Evolutionary conservation across 164 flowering plant species (phyloP).

Genomic region (Pachysandra terminalis): DNA sequence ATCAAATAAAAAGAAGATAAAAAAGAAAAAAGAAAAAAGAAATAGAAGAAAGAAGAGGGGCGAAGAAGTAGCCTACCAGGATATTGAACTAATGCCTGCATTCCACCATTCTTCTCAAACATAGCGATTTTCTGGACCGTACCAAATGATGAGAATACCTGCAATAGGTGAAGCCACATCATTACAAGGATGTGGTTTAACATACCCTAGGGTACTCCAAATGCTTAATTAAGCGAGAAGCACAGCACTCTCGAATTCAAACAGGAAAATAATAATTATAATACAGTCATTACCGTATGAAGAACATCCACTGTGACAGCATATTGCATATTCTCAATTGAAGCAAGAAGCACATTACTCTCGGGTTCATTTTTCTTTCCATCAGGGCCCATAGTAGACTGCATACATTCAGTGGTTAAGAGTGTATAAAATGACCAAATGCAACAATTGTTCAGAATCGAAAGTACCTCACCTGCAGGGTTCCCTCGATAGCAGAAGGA

Average conservation of each 20-base stretch:
- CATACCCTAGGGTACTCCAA: neutral
- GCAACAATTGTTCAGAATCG: neutral
- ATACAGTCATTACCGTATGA: slow-evolving; percentile 51
- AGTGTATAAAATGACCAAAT: neutral
- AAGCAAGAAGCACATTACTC: slow-evolving; percentile 92
- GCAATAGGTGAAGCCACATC: slow-evolving; percentile 10
- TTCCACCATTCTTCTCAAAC: slow-evolving; percentile 94
- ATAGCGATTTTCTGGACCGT: slow-evolving; percentile 88
- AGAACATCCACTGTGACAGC: slow-evolving; percentile 91
- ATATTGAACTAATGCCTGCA: slow-evolving; percentile 81
- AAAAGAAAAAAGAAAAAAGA: too few species aligned
- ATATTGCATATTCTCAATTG: slow-evolving; percentile 90
- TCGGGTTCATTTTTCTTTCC: slow-evolving; percentile 78
- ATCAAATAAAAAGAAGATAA: too few species aligned
- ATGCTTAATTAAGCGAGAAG: neutral
- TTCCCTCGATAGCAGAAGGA: slow-evolving; percentile 84
- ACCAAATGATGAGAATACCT: slow-evolving; percentile 94
- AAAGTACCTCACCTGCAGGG: slow-evolving; percentile 46
- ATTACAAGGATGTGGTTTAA: neutral
- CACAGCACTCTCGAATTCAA: too few species aligned
- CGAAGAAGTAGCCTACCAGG: slow-evolving; percentile 46
- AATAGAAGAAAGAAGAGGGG: neutral
- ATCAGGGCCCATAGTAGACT: slow-evolving; percentile 77
- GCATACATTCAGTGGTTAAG: slow-evolving; percentile 28
- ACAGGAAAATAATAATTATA: neutral